phyloP scores from a whole-genome alignment of 495 filamentous ascomycete species.

The Xanthoparmelia taractica region DNA sequence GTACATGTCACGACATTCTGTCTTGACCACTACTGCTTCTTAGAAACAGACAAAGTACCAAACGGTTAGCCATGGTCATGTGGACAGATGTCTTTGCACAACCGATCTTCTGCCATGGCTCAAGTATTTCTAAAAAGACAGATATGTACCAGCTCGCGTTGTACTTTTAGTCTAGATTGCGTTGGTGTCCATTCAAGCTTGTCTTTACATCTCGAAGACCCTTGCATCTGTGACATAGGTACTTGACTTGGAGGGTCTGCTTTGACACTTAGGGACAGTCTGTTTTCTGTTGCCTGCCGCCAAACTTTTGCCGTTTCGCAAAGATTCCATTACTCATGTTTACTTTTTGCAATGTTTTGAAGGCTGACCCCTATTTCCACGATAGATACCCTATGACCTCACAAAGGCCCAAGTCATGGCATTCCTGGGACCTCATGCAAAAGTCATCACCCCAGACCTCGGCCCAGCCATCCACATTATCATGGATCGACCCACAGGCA shows the following conservation, averaged over 20 bases:
- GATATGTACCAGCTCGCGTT: background rate
- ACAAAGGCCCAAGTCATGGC: constrained; percentile 60
- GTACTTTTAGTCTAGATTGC: constrained; percentile 6
- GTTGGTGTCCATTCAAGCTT: background rate
- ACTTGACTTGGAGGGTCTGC: background rate
- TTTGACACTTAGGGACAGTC: background rate
- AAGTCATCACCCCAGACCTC: constrained; percentile 43
- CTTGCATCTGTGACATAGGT: background rate
- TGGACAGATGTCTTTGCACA: background rate
- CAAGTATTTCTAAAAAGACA: background rate
- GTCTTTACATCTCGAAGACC: background rate
- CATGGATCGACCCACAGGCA: constrained; percentile 70
- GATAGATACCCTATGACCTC: constrained; percentile 61
- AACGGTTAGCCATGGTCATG: background rate
- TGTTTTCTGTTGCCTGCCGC: background rate
- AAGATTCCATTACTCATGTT: background rate
- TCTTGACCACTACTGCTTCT: background rate
- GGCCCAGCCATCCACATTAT: constrained; percentile 69
- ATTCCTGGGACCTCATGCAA: constrained; percentile 60
- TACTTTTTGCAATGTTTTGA: background rate
- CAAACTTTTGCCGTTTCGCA: background rate
- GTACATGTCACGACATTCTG: background rate
- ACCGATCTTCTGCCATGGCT: background rate
- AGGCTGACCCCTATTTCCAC: background rate
- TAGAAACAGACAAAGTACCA: background rate